phyloP scores from a whole-genome alignment of 805 yeast genomes.

The Cyberlindnera sargentensis region DNA sequence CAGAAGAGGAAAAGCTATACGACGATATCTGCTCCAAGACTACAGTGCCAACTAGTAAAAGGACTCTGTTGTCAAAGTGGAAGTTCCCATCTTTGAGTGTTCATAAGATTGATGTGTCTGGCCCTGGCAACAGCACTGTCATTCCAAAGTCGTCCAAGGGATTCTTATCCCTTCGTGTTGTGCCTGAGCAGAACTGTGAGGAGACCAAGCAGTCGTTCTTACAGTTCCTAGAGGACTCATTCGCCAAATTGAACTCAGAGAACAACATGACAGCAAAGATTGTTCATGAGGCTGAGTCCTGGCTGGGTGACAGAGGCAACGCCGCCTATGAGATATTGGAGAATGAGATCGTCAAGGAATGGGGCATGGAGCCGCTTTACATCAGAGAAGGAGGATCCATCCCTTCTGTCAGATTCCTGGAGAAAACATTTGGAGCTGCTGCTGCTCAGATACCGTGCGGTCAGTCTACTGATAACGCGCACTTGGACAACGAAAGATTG shows the following conservation, averaged over 20 bases:
- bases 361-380: slow-evolving; percentile 78
- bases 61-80: slow-evolving; percentile 75
- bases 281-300: slow-evolving; percentile 87
- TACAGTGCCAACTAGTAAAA: slow-evolving; percentile 29
- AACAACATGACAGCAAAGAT: slow-evolving; percentile 58
- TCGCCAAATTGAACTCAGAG: slow-evolving; percentile 44
- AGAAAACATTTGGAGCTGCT: slow-evolving; percentile 73
- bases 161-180: slow-evolving; percentile 74
- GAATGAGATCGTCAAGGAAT: slow-evolving; percentile 54
- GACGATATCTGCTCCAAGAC: slow-evolving; percentile 43
- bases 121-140: slow-evolving; percentile 84
- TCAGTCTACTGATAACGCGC: slow-evolving; percentile 91
- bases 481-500: slow-evolving; percentile 78
- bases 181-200: slow-evolving; percentile 76
- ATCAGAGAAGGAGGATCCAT: slow-evolving; percentile 97
- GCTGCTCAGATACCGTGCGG: slow-evolving; percentile 98
- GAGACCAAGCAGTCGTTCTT: slow-evolving; percentile 47
- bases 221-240: slow-evolving; percentile 39
- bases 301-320: slow-evolving; percentile 86
- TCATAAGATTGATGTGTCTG: slow-evolving; percentile 79
- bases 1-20: slow-evolving; percentile 54
- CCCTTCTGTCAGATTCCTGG: slow-evolving; percentile 82
- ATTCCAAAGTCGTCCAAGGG: slow-evolving; percentile 80
- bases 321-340: slow-evolving; percentile 62
- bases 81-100: slow-evolving; percentile 82